Percentiles rank a stretch among this genome's conserved stretches.
Evolutionary conservation across 768 basidiomycete species (phyloP).

Genomic region (Leucosporidium scottii): DNA sequence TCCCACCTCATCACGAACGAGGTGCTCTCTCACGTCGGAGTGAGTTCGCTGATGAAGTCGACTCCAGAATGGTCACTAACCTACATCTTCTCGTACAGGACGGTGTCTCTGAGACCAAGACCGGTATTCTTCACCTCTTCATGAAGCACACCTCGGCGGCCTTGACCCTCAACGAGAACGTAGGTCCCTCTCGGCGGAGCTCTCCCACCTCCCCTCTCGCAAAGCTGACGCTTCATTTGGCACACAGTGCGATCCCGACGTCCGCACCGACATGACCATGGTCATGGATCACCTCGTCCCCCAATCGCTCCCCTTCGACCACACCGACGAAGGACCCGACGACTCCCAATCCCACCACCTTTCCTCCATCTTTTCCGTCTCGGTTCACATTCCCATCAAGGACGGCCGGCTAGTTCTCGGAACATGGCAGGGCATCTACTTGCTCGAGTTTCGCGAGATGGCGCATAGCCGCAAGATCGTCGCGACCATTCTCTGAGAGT

Average conservation of each 20-base stretch:
- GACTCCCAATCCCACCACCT: conserved; percentile 83
- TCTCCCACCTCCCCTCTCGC: conserved; percentile 7
- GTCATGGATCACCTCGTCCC: conserved; percentile 82
- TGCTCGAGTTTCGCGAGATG: conserved; percentile 71
- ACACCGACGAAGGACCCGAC: conserved; percentile 66
- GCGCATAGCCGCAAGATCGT: conserved; percentile 64
- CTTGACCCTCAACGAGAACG: conserved; percentile 78
- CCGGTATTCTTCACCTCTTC: conserved; percentile 82
- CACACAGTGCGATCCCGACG: conserved; percentile 24
- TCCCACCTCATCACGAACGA: conserved; percentile 76
- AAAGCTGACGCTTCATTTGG: conserved; percentile 2
- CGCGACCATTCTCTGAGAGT: conserved; percentile 54
- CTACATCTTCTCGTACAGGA: not conserved
- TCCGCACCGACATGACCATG: conserved; percentile 79
- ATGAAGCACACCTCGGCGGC: conserved; percentile 77
- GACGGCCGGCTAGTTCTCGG: conserved; percentile 68
- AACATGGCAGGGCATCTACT: conserved; percentile 92
- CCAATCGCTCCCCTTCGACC: conserved; percentile 69
- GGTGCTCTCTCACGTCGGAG: conserved; percentile 57
- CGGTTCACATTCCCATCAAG: conserved; percentile 76
- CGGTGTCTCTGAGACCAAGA: conserved; percentile 44
- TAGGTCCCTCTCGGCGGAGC: not conserved
- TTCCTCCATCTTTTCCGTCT: conserved; percentile 72
- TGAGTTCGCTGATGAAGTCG: conserved; percentile 58
- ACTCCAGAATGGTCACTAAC: conserved; percentile 47